A percentile compares a stretch with the other conserved stretches of the same genome.
These are phyloP conservation scores for Botrytis byssoidea DNA, from an alignment of 2,329 filamentous ascomycete genomes.

Conservation along the genomic window DNA sequence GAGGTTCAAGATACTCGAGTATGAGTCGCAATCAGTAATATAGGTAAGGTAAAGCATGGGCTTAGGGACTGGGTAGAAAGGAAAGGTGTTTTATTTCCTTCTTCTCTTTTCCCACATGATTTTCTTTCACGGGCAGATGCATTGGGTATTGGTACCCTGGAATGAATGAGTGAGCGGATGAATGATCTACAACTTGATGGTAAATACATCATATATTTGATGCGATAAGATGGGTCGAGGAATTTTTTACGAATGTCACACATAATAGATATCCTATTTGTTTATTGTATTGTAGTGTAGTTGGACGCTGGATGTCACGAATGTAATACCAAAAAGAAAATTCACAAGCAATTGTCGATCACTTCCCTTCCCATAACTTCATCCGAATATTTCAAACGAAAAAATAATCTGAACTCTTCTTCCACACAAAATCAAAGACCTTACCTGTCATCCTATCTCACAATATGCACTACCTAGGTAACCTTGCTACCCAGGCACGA, in stretches of 20 bases:
- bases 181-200: background rate
- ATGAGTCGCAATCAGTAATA: background rate
- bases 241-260: background rate
- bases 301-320: background rate
- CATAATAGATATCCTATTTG: conserved; percentile 1
- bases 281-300: background rate
- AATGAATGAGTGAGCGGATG: background rate
- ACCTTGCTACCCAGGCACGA: background rate
- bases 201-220: background rate
- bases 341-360: background rate
- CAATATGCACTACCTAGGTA: background rate
- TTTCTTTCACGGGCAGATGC: background rate
- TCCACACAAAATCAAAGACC: background rate
- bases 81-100: conserved; percentile 9
- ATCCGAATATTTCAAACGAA: background rate
- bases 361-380: too few relatives aligned
- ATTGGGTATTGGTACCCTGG: background rate
- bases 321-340: background rate
- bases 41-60: background rate
- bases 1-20: background rate
- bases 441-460: background rate
- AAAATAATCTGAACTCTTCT: background rate
- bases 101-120: background rate
- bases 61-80: background rate
- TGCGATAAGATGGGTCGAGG: background rate